Conservation (phyloP, 2,329 filamentous ascomycete genomes). For the Chrysoporthe austroafricana region DNA sequence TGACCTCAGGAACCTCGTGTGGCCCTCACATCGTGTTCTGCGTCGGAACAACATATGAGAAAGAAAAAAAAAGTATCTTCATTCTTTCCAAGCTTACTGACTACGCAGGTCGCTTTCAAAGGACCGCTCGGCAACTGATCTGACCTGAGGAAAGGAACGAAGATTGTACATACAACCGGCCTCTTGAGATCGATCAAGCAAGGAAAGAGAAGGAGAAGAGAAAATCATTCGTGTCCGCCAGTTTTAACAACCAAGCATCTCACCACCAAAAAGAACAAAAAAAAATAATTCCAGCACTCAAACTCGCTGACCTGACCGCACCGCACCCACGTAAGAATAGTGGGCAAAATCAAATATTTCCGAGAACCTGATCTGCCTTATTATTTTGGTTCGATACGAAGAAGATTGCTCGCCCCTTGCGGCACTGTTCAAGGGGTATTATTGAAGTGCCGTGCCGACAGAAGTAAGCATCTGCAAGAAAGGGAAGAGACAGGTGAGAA, state of each 20-base stretch:
- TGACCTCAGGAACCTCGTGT: neutral
- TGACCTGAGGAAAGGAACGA: neutral
- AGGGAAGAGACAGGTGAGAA: neutral
- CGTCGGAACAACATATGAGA: neutral
- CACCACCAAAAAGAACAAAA: neutral
- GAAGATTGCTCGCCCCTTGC: neutral
- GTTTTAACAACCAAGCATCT: neutral
- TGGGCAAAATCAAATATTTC: neutral
- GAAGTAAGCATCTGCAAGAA: neutral
- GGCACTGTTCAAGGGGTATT: neutral
- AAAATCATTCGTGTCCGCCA: neutral
- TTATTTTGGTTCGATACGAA: neutral
- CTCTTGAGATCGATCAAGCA: neutral
- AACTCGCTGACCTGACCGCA: neutral
- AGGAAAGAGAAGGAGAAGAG: neutral
- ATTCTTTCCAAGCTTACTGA: constrained; percentile 8
- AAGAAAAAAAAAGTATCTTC: neutral
- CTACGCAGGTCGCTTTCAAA: neutral
- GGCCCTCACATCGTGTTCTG: neutral
- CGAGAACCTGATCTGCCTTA: neutral
- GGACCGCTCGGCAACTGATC: neutral
- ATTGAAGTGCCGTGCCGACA: neutral
- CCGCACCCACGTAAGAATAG: neutral
- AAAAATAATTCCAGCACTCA: neutral
- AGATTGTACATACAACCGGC: neutral